phyloP scores from a whole-genome alignment of 2,329 filamentous ascomycete species.

The Xylariaceae sp. region DNA sequence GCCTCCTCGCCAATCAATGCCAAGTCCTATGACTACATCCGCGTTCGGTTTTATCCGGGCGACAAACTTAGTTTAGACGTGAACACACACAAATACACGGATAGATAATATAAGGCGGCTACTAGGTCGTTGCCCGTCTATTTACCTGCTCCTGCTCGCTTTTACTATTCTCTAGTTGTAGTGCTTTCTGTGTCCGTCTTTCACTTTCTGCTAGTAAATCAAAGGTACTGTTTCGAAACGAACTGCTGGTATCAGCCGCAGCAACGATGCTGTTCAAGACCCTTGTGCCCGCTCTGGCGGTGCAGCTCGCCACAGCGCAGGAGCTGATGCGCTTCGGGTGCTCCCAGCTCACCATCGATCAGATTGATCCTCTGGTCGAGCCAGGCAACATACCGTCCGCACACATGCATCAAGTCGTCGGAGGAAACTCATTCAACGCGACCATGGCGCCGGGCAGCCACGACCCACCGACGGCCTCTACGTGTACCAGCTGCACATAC shows the following conservation, averaged over 20 bases:
- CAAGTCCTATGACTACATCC: slow-evolving; percentile 29
- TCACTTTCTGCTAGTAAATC: slow-evolving; percentile 1
- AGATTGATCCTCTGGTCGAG: slow-evolving; percentile 41
- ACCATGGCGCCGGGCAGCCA: slow-evolving; percentile 35
- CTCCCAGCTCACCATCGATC: slow-evolving; percentile 44
- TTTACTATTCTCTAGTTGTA: slow-evolving; percentile 15
- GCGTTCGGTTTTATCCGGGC: slow-evolving; percentile 40
- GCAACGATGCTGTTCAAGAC: slow-evolving; percentile 40
- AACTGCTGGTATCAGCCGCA: slow-evolving; percentile 15
- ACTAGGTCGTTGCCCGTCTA: slow-evolving; percentile 7
- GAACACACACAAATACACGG: too few species aligned
- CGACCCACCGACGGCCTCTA: slow-evolving; percentile 37
- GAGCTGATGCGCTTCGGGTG: slow-evolving; percentile 46
- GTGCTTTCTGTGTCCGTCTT: slow-evolving; percentile 8
- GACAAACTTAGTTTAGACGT: slow-evolving; percentile 18
- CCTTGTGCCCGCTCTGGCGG: slow-evolving; percentile 38
- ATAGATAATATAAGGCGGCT: slow-evolving; percentile 30
- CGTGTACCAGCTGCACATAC: slow-evolving; percentile 42
- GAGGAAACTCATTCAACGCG: slow-evolving; percentile 43
- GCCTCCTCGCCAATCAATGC: slow-evolving; percentile 34
- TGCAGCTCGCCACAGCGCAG: slow-evolving; percentile 39
- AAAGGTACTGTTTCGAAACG: slow-evolving; percentile 4
- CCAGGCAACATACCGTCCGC: slow-evolving; percentile 40
- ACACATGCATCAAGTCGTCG: slow-evolving; percentile 43
- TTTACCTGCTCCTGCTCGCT: slow-evolving; percentile 8